Base-by-base conservation (phyloP, 2,329 filamentous ascomycete species). In the Lasiodiplodia sp. region DNA sequence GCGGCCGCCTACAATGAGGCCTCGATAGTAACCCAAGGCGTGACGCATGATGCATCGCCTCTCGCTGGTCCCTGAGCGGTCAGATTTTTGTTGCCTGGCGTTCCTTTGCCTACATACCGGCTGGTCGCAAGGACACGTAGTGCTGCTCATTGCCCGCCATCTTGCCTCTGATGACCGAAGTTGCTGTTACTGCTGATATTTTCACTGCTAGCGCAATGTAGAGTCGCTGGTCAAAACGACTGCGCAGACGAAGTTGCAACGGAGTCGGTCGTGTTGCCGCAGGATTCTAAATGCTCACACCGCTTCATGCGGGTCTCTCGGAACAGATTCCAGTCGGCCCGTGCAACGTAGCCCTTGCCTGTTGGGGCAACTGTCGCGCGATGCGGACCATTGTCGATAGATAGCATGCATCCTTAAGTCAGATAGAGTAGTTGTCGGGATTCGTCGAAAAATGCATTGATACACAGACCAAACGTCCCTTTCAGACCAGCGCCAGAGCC, bases 1-100 rank as follows among this genome's bases (percentile, higher is more conserved):
- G 6, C 49, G 28, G 28, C 65, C 70, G 11, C 58, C 65, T 11
- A 72, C 47, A 28, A 72, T 69, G 34, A 72, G 64, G 18, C 51
- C 68, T 21, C 69, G 63, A 44, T 72, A 72, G 56, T 69, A 70
- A n/a, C 70, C 71, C 21, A 71, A 60, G n/a, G 66, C 52, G 21
- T 72, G 68, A 21, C 71, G 69, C 44, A 57, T 71, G 49, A 72
- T 71, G 21, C 66, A 70, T 1, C 71, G 68, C 16, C 68, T 69
- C 31, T 72, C 71, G 49, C 70, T 71, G 18, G 67, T 68, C 12
- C 71, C 71, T 72, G 60, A n/a, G 11, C 44, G 11, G 31, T 64
- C 47, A 64, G 60, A 52, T 18, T 64, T 21, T 25, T 16, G 60
- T 31, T 64, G 60, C 28, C 60, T 64, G 31, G 12, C 2, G 10